Evolutionary conservation across 257 asterid species (phyloP), one percentile per base, ranked within the genome.

Genomic region (Voacanga thouarsii): DNA sequence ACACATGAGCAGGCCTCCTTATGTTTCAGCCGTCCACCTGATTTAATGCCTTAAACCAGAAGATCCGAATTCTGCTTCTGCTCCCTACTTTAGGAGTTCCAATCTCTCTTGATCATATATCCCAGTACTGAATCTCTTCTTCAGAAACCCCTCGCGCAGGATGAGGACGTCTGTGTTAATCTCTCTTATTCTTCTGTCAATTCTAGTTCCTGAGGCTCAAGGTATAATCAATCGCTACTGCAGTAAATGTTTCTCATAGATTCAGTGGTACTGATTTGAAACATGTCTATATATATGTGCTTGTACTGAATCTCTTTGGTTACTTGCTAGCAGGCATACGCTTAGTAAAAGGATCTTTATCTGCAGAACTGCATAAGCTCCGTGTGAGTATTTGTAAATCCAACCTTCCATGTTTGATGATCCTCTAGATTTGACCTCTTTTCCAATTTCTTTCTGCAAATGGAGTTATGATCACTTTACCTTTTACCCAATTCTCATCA

Each of bases 91-190:
- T 2, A 21, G 18, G 12, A 30, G 14, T 64, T 65, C 66, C 50
- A 76, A 28, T 24, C 18, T 75, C 10, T 39, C 19, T 10, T 19
- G 41, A 2, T 7, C 50, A 3, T 5, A 7, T 9, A 10, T 49
- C 16, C 28, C 47, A 1, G 23, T 68, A 30, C 50, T 44, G 6
- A 56, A 12, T 63, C 53, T 67, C 19, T 74, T 75, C 43, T 64
- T 37, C 41, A 16, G 23, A 53, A 37, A 45, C 47, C 60, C 12
- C 30, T 75, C 59, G 49, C 21, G 26, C 71, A 76, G 67, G 12
- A 92, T 90, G 97, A 86, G 66, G 88, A 76, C 85, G 56, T 60
- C 76, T 64, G 19, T 84, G 74, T 47, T 90, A 41, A 68, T 85
- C 72, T 76, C 77, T 69, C 80, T 87, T 72, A 81, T 89, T 49